Evolutionary conservation across 805 yeast species (phyloP).

Genomic region (Cyberlindnera samutprakarnensis): DNA sequence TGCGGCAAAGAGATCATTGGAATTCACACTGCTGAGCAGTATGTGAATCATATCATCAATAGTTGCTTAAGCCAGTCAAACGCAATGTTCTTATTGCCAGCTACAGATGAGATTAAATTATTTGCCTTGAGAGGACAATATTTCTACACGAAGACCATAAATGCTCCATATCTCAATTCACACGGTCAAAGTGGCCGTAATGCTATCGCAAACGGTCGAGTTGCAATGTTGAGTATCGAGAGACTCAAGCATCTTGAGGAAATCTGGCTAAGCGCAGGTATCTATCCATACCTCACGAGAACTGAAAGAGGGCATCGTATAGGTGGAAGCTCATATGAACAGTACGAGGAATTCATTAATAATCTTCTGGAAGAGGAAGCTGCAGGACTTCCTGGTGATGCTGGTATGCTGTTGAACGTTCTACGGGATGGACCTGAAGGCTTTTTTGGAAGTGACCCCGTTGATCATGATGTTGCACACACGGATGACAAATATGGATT

Average conservation of each 20-base stretch:
- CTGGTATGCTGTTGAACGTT: no score
- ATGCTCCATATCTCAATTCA: constrained; percentile 64
- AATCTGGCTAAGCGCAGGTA: constrained; percentile 55
- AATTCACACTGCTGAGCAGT: constrained; percentile 25
- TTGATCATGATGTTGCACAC: no score
- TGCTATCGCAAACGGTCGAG: constrained; percentile 44
- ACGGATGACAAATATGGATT: no score
- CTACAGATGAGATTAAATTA: constrained; percentile 25
- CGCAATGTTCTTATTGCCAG: no score
- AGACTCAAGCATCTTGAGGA: constrained; percentile 52
- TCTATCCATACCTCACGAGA: constrained; percentile 40
- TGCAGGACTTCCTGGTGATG: no score
- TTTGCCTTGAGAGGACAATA: constrained; percentile 15
- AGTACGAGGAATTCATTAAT: no score
- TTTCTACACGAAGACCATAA: constrained; percentile 31
- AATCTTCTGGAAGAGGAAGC: no score
- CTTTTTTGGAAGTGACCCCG: not conserved
- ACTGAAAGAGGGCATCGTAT: not conserved
- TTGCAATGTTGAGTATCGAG: constrained; percentile 42
- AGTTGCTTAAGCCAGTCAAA: no score
- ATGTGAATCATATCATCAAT: constrained; percentile 23
- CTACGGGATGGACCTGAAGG: not conserved
- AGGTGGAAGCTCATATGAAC: no score
- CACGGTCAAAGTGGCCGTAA: constrained; percentile 69
- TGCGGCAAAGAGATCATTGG: constrained; percentile 35